A percentile compares a stretch with the other conserved stretches of the same genome.
Evolutionary conservation across 2,329 filamentous ascomycete species (phyloP).

Genomic region (Albophoma yamanashiensis): DNA sequence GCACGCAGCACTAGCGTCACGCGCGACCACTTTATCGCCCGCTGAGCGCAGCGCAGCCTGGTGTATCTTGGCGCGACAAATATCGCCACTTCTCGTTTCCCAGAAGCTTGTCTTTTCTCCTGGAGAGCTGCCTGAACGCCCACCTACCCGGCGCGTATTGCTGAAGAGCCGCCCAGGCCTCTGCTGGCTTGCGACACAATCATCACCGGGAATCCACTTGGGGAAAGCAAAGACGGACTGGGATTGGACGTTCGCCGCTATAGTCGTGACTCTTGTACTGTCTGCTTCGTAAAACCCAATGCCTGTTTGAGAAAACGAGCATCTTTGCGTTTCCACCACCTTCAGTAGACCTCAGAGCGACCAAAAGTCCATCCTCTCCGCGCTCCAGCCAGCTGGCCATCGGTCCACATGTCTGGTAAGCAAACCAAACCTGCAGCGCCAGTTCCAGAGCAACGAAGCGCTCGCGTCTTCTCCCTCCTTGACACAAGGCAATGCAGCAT

Average conservation of each 20-base stretch:
- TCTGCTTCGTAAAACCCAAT: constrained; percentile 22
- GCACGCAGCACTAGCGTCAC: background rate
- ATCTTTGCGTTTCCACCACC: constrained; percentile 12
- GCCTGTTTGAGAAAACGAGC: constrained; percentile 14
- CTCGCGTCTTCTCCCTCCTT: background rate
- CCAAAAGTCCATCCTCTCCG: constrained; percentile 6
- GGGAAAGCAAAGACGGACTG: background rate
- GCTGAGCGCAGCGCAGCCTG: background rate
- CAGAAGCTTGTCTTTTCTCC: background rate
- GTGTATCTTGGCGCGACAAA: background rate
- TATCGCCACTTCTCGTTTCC: background rate
- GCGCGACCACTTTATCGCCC: background rate
- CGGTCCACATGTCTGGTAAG: constrained; percentile 24
- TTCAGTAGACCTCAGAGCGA: constrained; percentile 15
- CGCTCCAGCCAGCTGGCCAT: constrained; percentile 1
- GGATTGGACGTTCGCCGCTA: constrained; percentile 9
- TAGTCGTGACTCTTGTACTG: constrained; percentile 23
- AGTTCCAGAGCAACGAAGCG: background rate
- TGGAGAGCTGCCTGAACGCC: background rate
- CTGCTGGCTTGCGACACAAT: background rate
- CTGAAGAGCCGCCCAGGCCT: background rate
- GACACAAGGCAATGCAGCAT: background rate
- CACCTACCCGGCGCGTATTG: background rate
- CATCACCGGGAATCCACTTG: background rate
- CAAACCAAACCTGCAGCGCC: constrained; percentile 1